These are phyloP conservation scores for Periglandula ipomoeae DNA, from an alignment of 2,329 filamentous ascomycete genomes.

Conservation along the genomic window DNA sequence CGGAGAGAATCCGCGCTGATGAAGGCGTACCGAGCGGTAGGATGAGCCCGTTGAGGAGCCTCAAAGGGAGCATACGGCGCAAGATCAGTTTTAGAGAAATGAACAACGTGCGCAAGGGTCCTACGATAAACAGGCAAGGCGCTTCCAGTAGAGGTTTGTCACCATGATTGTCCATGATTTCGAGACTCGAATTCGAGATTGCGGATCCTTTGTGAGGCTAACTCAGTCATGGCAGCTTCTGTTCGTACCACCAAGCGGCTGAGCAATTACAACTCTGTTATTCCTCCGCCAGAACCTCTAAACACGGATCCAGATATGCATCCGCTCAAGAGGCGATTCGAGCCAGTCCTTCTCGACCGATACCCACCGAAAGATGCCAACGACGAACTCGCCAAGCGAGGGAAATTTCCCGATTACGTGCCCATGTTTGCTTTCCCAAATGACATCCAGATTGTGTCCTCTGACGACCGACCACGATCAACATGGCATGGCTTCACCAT, in stretches of 20 bases:
- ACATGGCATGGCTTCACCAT: conserved; percentile 99
- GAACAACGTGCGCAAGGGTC: conserved; percentile 86
- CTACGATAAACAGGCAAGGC: conserved; percentile 66
- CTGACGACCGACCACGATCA: conserved; percentile 86
- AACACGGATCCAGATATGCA: conserved; percentile 90
- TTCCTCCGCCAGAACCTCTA: conserved; percentile 84
- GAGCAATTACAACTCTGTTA: conserved; percentile 97
- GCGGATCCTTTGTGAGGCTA: not conserved
- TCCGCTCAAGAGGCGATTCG: conserved; percentile 84
- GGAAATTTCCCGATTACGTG: conserved; percentile 90
- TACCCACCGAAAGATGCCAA: conserved; percentile 78
- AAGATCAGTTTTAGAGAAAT: conserved; percentile 91
- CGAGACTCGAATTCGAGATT: not conserved
- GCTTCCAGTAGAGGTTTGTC: conserved; percentile 34
- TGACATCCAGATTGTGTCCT: conserved; percentile 93
- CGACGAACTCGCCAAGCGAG: conserved; percentile 71
- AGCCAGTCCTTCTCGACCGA: conserved; percentile 89
- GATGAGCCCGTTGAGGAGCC: conserved; percentile 48
- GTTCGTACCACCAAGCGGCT: conserved; percentile 76
- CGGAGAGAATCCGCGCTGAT: conserved; percentile 72
- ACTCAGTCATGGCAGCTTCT: conserved; percentile 34
- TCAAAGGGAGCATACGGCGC: conserved; percentile 79
- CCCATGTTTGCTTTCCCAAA: conserved; percentile 99
- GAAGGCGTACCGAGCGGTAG: conserved; percentile 48
- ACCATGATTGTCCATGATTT: too few species aligned